phyloP scores from a whole-genome alignment of 495 filamentous ascomycete species.

The Podospora comata region DNA sequence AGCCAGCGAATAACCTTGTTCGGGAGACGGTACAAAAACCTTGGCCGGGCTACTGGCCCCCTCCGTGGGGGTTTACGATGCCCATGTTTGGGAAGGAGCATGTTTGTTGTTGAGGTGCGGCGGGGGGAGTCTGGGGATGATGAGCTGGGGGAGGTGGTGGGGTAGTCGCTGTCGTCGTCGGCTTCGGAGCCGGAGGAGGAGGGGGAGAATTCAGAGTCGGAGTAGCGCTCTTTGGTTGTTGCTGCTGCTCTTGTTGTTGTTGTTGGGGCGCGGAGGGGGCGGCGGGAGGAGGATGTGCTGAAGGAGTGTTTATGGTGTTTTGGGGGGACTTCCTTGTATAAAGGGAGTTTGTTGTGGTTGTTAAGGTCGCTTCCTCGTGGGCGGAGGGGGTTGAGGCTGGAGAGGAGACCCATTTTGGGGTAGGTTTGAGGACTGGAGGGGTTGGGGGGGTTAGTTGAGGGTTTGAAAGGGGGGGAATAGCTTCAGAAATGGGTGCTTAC shows the following conservation, averaged over 20 bases:
- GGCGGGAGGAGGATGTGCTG: not conserved
- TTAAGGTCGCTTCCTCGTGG: constrained; percentile 35
- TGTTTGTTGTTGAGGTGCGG: constrained; percentile 53
- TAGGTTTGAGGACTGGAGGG: not conserved
- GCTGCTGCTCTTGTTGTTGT: too few species aligned
- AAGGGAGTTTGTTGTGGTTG: constrained; percentile 31
- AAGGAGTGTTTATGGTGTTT: not conserved
- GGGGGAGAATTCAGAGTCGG: constrained; percentile 43
- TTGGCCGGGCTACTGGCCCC: constrained; percentile 22
- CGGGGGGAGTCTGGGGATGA: constrained; percentile 46
- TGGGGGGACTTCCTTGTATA: constrained; percentile 39
- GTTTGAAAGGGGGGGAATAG: not conserved
- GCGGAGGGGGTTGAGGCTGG: constrained; percentile 31
- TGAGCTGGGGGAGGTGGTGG: constrained; percentile 41
- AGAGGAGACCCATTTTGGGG: constrained; percentile 29
- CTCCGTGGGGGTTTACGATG: constrained; percentile 1
- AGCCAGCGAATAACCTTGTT: constrained; percentile 68
- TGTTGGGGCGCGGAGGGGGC: constrained; percentile 16
- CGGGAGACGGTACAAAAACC: constrained; percentile 57
- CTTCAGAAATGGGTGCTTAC: not conserved
- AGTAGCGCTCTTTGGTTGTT: constrained; percentile 42
- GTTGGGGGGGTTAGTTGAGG: constrained; percentile 1
- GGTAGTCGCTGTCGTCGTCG: constrained; percentile 42
- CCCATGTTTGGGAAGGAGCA: constrained; percentile 47
- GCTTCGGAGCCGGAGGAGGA: constrained; percentile 41